A percentile compares a stretch with the other conserved stretches of the same genome.
phyloP scores from a whole-genome alignment of 1,284 basidiomycete species.

The Microbotryum lychnidis-dioicae region DNA sequence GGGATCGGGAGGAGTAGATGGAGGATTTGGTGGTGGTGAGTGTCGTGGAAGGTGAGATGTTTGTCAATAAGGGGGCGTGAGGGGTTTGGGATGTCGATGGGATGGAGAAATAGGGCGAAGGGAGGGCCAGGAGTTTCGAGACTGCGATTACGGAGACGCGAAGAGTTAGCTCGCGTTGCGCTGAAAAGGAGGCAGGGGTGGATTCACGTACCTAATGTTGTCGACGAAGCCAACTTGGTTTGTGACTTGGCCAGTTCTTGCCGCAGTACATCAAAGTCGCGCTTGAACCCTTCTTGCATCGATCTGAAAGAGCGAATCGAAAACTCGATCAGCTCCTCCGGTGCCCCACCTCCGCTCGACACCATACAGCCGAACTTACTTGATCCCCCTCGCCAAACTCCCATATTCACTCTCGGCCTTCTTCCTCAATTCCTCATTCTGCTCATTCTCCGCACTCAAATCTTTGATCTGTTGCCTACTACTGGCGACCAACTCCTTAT shows the following conservation, averaged over 20 bases:
- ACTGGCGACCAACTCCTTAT: slow-evolving; percentile 12
- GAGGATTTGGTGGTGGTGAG: no score
- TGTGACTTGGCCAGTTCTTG: slow-evolving; percentile 12
- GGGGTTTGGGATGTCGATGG: no score
- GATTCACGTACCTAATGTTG: not conserved
- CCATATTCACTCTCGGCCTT: slow-evolving; percentile 28
- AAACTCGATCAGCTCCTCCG: not conserved
- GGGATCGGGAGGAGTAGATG: no score
- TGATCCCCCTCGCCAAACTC: slow-evolving; percentile 20
- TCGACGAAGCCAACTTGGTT: slow-evolving; percentile 8
- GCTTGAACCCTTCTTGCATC: slow-evolving; percentile 22
- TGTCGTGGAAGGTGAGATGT: no score
- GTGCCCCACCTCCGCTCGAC: no score
- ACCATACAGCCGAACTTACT: slow-evolving; percentile 1
- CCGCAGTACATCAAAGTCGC: slow-evolving; percentile 23
- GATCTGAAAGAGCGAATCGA: not conserved
- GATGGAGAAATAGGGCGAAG: no score
- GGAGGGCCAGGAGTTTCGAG: slow-evolving; percentile 2
- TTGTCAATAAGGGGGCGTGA: no score
- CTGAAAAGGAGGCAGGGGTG: no score
- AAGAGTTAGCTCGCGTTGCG: not conserved
- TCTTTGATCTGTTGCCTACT: slow-evolving; percentile 32
- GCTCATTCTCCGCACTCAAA: slow-evolving; percentile 34
- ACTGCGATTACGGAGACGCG: not conserved
- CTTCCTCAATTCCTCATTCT: slow-evolving; percentile 28